Evolutionary conservation across 176 grass and related monocot species (phyloP).

Genomic region (Juncus effusus): DNA sequence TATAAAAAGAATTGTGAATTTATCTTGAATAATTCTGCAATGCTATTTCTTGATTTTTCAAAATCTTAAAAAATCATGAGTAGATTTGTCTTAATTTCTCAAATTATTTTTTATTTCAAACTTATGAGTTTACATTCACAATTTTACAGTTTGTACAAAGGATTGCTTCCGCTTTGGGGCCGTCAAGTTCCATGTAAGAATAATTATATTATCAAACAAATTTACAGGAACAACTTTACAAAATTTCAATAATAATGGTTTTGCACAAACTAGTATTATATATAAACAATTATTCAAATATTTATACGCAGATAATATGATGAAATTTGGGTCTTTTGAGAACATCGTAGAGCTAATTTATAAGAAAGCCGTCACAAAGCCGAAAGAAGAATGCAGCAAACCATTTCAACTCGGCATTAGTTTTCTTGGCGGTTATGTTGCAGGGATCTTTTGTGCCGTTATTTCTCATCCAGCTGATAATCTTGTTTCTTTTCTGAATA

Average conservation of each 20-base stretch:
- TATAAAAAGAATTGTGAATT: background rate
- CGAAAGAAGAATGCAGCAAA: constrained; percentile 75
- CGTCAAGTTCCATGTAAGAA: constrained; percentile 72
- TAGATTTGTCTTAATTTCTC: no score
- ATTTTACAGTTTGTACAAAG: constrained; percentile 66
- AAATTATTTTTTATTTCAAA: background rate
- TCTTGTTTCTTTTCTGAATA: constrained; percentile 77
- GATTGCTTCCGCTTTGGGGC: constrained; percentile 73
- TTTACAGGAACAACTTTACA: background rate
- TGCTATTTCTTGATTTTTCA: background rate
- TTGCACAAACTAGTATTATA: no score
- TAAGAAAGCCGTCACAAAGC: constrained; percentile 51
- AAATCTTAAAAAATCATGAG: background rate
- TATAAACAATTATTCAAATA: no score
- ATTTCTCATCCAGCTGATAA: constrained; percentile 83
- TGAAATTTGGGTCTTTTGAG: constrained; percentile 83
- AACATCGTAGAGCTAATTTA: constrained; percentile 66
- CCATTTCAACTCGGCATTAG: constrained; percentile 68
- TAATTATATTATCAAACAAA: background rate
- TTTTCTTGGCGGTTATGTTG: constrained; percentile 73
- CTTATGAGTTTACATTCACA: constrained; percentile 9
- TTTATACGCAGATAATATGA: constrained; percentile 66
- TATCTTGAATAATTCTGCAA: no score
- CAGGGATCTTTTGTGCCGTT: constrained; percentile 64
- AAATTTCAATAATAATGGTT: no score